Base-by-base conservation (phyloP, 331 rosid genomes). In the Cydonia oblonga region DNA sequence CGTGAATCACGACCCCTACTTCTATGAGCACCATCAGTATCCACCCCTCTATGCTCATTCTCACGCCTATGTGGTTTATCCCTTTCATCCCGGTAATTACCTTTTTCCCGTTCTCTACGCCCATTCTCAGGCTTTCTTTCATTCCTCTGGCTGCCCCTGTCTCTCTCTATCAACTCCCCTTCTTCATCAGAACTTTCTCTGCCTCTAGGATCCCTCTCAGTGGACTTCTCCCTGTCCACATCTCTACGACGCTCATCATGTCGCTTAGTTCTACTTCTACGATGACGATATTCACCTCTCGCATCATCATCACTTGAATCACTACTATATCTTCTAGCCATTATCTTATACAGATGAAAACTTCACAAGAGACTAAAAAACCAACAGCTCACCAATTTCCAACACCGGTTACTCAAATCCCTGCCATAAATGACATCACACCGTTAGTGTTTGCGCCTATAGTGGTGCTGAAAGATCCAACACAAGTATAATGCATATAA, bases 21-120 rank as follows among this genome's bases (percentile, higher is more conserved):
- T 71, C 84, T 82, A 25, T 76, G 69, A n/a, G 71, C 86, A 74
- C 64, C 76, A 70, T 78, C 87, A 11, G 24, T 68, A 66, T 70
- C 77, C 3, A 46, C 51, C 51, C 76, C 38, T 68, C 87, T 79
- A 75, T 18, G 81, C 7, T 74, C 80, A 64, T 20, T 66, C 15
- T 76, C 79, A 64, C 15, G 64, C 25, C 49, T 60, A 32, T 16
- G 63, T 16, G 64, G 25, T 54, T 57, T 72, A 68, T 69, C 79
- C 56, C 33, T 79, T 80, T 69, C 63, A 71, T 62, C 61, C 65
- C 33, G 13, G 57, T 64, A 64, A 62, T 20, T 75, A 22, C 26
- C 60, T 53, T 28, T 66, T 61, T 40, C 24, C 5, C 78, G 2
- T 35, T 71, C 79, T 57, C 75, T 81, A 71, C 40, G 38, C 53